Percentiles rank a stretch among this genome's conserved stretches.
These are phyloP conservation scores for Lyophyllum decastes DNA, from an alignment of 768 basidiomycete species.

Conservation along the genomic window DNA sequence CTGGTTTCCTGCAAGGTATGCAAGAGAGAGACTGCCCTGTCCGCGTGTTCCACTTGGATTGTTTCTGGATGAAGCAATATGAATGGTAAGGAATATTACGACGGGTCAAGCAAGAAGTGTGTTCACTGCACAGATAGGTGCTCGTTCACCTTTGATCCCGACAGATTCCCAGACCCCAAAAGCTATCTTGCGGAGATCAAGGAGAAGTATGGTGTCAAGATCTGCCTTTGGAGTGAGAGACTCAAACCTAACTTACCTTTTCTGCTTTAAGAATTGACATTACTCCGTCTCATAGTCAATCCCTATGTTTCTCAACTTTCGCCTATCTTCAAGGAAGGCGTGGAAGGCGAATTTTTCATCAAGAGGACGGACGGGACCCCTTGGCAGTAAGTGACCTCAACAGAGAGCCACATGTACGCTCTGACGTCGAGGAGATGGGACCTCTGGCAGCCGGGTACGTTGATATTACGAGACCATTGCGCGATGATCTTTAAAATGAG, in stretches of 20 bases:
- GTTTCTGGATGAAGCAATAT: constrained; percentile 77
- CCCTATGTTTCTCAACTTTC: constrained; percentile 73
- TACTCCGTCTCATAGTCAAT: constrained; percentile 48
- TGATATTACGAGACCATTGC: background rate
- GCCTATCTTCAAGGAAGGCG: constrained; percentile 69
- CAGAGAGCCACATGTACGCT: background rate
- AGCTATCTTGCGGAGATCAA: constrained; percentile 64
- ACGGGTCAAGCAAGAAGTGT: background rate
- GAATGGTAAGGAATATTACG: constrained; percentile 46
- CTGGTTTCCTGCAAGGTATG: constrained; percentile 74
- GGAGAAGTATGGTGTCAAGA: constrained; percentile 62
- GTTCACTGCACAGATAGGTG: constrained; percentile 44
- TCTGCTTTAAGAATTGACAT: background rate
- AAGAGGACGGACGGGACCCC: constrained; percentile 65
- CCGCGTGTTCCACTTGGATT: constrained; percentile 76
- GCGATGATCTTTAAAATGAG: background rate
- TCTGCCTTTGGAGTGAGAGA: constrained; percentile 68
- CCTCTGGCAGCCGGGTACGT: constrained; percentile 57
- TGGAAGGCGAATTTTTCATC: constrained; percentile 69
- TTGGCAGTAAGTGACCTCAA: constrained; percentile 56
- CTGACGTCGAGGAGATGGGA: constrained; percentile 44
- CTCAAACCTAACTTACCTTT: background rate
- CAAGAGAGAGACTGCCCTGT: constrained; percentile 59
- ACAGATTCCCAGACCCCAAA: constrained; percentile 73
- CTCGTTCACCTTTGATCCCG: constrained; percentile 76